Evolutionary conservation across 2,329 filamentous ascomycete genomes (phyloP), one percentile per base, ranked within the genome.

Genomic region (Diaporthe ampelina): DNA sequence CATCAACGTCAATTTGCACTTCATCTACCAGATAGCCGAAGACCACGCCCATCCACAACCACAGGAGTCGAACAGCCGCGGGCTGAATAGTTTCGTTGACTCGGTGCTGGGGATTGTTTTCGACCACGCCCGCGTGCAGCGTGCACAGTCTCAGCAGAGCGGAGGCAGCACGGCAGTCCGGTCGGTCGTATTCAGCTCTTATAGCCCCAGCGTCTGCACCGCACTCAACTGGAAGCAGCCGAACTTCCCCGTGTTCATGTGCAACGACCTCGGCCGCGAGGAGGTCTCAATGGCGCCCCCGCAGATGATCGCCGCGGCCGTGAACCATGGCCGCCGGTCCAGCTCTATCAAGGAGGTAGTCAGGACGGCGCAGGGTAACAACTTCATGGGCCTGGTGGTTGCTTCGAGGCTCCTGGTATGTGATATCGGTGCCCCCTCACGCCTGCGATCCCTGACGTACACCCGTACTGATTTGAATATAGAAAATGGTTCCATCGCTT

Each of bases 141-240:
- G 90, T 78, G 90, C 79, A 76, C 94, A 83, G 76, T 91, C 91
- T 1, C 91, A 94, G 11, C 92, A 94, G 72, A 65, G 59, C 13
- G 72, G 74, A 54, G 74, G 74, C 48, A 63, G 59, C 37, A 58
- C 56, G 52, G 91, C 92, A 21, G 92, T 97, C 78, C 89, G 95
- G 54, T 97, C 94, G 17, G 93, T 99, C 70, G 94, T 98, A 15
- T 98, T 99, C 82, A 97, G 94, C 79, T 97, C 95, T 29, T 98
- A 96, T 83, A 98, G 97, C 81, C 88, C 94, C 17, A 93, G 93
- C 77, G 90, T 98, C 26, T 99, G 97, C 84, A 97, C 94, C 21
- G 95, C 96, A 7, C 85, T 99, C 79, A 99, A 99, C 84, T 99
- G 97, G 97, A 99, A 99, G 83, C 97, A 99, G 83, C 97, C 97